Evolutionary conservation across 176 grass and related monocot genomes (phyloP), one percentile per base, ranked within the genome.

Genomic region (Oryza longistaminata): DNA sequence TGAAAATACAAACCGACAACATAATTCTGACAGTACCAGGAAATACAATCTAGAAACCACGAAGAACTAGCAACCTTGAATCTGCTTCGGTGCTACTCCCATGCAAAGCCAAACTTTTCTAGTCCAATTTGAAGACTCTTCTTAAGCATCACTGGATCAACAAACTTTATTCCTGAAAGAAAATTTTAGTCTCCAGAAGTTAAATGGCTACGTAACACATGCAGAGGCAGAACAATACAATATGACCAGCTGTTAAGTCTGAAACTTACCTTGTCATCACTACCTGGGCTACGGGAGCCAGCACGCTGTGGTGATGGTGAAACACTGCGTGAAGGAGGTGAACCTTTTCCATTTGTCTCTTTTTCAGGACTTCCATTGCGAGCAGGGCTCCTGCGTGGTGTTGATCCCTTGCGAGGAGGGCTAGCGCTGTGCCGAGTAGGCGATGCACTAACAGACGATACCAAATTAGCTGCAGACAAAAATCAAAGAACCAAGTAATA

Each of bases 381-480:
- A 65, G 73, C 61, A 61, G 77, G 78, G 67, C 90, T 92, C 49
- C 46, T 89, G 11, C 4, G 55, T 72, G 81, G 89, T 16, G 75
- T 65, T 74, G 82, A 70, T 76, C 88, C 94, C 49, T 88, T 97
- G 74, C 21, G 79, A 77, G 87, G 79, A 77, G 87, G 89, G 68
- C 88, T 97, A 89, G 61, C 76, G 75, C 87, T 92, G 16, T 27
- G 79, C 35, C 84, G 87, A 69, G 33, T 49, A 81, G 95, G 92
- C 49, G 95, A 98, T 44, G 75, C 85, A 90, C 93, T 98, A 74
- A 35, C 14, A 46, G 72, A 68, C 68, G 4, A 68, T 15, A 46
- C 39, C 40, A 84, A 73, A 53, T 85, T 52, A 80, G 22, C 66
- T 50, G n/a, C 13, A 22, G 87, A 73, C 40, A 78, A 64, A 64